These are phyloP conservation scores for Nectriaceae sp. DNA, from an alignment of 2,329 filamentous ascomycete species.

Conservation along the genomic window DNA sequence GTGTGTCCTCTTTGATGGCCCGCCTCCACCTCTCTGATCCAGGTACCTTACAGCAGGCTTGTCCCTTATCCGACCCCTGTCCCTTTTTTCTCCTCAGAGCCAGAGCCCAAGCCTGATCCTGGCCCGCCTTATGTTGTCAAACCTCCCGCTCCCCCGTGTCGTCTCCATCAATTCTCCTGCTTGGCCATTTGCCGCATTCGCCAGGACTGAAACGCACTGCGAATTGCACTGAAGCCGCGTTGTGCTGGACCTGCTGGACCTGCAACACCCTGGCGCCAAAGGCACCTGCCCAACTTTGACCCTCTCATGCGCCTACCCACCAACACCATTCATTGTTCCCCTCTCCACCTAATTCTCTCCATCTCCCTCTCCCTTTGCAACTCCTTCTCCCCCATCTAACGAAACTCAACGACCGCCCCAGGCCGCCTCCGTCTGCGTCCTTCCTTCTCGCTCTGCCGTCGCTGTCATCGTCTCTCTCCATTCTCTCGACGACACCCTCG, in stretches of 20 bases:
- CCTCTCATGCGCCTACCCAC: not conserved
- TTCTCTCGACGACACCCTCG: not conserved
- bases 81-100: too few species aligned
- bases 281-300: not conserved
- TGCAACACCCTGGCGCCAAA: not conserved
- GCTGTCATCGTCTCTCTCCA: not conserved
- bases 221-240: not conserved
- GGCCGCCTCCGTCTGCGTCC: not conserved
- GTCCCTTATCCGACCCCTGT: too few species aligned
- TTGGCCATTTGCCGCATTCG: not conserved
- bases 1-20: too few species aligned
- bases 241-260: not conserved
- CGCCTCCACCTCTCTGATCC: too few species aligned
- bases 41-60: too few species aligned
- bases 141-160: not conserved
- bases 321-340: not conserved
- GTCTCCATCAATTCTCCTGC: not conserved
- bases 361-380: not conserved
- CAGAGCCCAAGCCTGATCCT: too few species aligned
- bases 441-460: not conserved
- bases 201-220: not conserved
- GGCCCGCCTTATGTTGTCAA: too few species aligned
- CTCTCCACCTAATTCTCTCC: too few species aligned
- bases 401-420: not conserved
- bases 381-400: not conserved